A percentile compares a stretch with the other conserved stretches of the same genome.
These are phyloP conservation scores for Sophora flavescens DNA, from an alignment of 306 rosid genomes.

Conservation along the genomic window DNA sequence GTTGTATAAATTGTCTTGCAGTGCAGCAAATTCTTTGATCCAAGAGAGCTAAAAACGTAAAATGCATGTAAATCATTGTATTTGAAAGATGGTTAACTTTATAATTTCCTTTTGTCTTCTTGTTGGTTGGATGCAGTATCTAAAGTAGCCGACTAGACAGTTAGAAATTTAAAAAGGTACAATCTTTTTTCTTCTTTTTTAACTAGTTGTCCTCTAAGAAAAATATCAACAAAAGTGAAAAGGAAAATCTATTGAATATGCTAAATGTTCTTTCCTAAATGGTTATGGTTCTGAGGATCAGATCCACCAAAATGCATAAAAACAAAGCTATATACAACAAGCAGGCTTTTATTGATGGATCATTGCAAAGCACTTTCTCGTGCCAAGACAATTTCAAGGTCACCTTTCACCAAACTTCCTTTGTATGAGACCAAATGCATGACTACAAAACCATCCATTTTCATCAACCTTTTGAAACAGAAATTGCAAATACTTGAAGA, in stretches of 20 bases:
- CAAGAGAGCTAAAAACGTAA: background rate
- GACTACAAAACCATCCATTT: constrained; percentile 38
- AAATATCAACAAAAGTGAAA: constrained; percentile 46
- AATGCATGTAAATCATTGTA: background rate
- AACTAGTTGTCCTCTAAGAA: constrained; percentile 32
- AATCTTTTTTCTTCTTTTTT: constrained; percentile 11
- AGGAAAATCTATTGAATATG: constrained; percentile 21
- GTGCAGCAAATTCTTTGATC: background rate
- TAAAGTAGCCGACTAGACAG: constrained; percentile 46
- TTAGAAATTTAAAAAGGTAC: constrained; percentile 8
- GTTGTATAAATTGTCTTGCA: background rate
- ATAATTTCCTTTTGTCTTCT: background rate
- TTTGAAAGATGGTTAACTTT: constrained; percentile 6
- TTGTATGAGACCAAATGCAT: constrained; percentile 38
- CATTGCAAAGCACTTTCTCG: constrained; percentile 27
- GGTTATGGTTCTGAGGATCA: constrained; percentile 35
- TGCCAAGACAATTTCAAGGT: constrained; percentile 31
- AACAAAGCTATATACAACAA: constrained; percentile 41
- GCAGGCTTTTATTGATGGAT: constrained; percentile 46
- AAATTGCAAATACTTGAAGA: constrained; percentile 29
- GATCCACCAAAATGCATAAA: constrained; percentile 41
- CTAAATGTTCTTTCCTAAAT: constrained; percentile 33
- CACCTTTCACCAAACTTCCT: constrained; percentile 25
- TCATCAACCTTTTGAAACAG: constrained; percentile 10
- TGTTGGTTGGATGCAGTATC: constrained; percentile 26